Conservation (phyloP, 306 rosid species). For the Mucuna pruriens region DNA sequence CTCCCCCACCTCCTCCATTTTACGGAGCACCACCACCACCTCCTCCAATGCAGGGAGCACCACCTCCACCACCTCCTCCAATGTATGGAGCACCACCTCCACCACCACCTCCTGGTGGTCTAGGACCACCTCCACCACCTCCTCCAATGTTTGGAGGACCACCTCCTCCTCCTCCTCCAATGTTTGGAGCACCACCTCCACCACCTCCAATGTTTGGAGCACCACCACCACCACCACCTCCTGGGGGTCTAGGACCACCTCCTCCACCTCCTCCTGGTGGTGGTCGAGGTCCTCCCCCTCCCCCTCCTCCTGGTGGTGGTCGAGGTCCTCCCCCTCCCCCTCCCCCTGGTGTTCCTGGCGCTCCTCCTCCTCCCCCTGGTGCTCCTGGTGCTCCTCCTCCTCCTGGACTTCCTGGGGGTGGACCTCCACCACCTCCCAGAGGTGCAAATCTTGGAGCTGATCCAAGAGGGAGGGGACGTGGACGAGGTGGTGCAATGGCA, state of each 20-base stretch:
- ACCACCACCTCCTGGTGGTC: constrained; percentile 47
- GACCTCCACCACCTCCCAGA: constrained; percentile 78
- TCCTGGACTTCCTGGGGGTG: constrained; percentile 67
- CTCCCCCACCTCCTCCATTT: constrained; percentile 25
- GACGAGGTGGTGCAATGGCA: constrained; percentile 62
- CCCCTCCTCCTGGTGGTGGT: constrained; percentile 42
- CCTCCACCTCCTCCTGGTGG: constrained; percentile 45
- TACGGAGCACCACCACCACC: constrained; percentile 19
- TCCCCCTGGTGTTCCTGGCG: constrained; percentile 45
- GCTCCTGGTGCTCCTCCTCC: constrained; percentile 54
- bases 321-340: constrained; percentile 66
- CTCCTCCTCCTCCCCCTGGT: constrained; percentile 61
- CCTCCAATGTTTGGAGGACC: constrained; percentile 45
- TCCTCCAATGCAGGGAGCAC: constrained; percentile 25
- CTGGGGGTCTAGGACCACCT: constrained; percentile 21
- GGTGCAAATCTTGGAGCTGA: constrained; percentile 57
- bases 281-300: constrained; percentile 53
- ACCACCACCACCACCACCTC: constrained; percentile 65
- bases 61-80: constrained; percentile 51
- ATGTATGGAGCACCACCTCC: constrained; percentile 63
- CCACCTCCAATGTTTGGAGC: constrained; percentile 51
- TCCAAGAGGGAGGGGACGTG: constrained; percentile 87
- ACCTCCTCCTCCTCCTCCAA: constrained; percentile 46
- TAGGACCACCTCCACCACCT: constrained; percentile 42
- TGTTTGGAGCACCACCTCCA: constrained; percentile 38